Evolutionary conservation across 2,329 filamentous ascomycete genomes (phyloP).

Genomic region (Fusarium decemcellulare): DNA sequence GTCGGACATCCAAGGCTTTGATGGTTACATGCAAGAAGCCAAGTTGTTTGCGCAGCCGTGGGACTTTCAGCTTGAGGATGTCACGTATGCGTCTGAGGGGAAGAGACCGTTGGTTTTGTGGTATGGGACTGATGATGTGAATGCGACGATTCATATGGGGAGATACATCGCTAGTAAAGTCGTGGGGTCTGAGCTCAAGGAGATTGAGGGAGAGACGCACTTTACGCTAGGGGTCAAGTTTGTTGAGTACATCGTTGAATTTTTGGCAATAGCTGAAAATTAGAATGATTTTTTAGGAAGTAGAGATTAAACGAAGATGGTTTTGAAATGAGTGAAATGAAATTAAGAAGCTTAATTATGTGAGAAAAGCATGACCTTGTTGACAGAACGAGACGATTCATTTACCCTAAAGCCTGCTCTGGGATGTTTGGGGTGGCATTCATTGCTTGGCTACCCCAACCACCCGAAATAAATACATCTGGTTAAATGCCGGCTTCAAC

Average conservation of each 20-base stretch:
- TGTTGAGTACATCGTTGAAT: slow-evolving; percentile 20
- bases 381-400: not conserved
- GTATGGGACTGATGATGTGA: slow-evolving; percentile 20
- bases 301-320: not conserved
- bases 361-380: too few species aligned
- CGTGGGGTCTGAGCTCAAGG: slow-evolving; percentile 8
- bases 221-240: slow-evolving; percentile 9
- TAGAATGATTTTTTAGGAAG: not conserved
- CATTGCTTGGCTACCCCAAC: not conserved
- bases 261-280: not conserved
- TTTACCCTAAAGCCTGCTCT: not conserved
- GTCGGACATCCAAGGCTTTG: slow-evolving; percentile 15
- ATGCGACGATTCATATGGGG: slow-evolving; percentile 25
- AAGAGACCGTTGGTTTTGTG: slow-evolving; percentile 14
- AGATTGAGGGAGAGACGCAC: slow-evolving; percentile 22
- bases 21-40: slow-evolving; percentile 10
- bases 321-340: not conserved
- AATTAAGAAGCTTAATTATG: too few species aligned
- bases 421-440: not conserved
- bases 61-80: slow-evolving; percentile 20
- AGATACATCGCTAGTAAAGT: slow-evolving; percentile 20
- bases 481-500: not conserved
- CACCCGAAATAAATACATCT: not conserved
- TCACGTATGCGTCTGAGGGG: slow-evolving; percentile 13
- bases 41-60: slow-evolving; percentile 8